Evolutionary conservation across 2,329 filamentous ascomycete genomes (phyloP).

Genomic region (Alternaria atra): DNA sequence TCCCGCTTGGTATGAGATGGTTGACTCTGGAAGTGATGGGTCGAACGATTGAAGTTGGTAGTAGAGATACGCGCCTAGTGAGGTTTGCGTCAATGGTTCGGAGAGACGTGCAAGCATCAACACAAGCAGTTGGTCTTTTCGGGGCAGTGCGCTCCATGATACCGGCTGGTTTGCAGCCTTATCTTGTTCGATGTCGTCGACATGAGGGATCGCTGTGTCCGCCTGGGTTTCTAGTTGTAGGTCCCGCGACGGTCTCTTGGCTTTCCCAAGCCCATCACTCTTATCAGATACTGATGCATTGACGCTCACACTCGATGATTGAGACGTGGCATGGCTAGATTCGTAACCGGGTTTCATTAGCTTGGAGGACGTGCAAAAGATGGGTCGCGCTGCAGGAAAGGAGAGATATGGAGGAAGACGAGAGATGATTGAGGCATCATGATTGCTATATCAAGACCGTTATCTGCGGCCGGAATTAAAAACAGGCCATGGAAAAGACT

Average conservation of each 20-base stretch:
- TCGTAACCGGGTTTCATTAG: background rate
- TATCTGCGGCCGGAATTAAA: background rate
- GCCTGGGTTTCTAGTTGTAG: slow-evolving; percentile 34
- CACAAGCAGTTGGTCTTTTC: slow-evolving; percentile 79
- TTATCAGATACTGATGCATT: background rate
- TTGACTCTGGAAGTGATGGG: slow-evolving; percentile 63
- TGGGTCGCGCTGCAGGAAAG: background rate
- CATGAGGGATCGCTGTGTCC: slow-evolving; percentile 24
- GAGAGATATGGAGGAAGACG: background rate
- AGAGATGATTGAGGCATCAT: background rate
- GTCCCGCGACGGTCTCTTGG: slow-evolving; percentile 15
- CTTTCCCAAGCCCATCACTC: background rate
- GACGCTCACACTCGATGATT: background rate
- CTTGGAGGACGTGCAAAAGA: background rate
- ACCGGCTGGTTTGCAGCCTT: slow-evolving; percentile 58
- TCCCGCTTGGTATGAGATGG: slow-evolving; percentile 79
- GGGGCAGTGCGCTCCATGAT: slow-evolving; percentile 76
- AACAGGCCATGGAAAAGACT: background rate
- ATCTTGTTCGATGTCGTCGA: slow-evolving; percentile 34
- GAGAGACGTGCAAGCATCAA: slow-evolving; percentile 80
- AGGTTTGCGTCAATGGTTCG: slow-evolving; percentile 81
- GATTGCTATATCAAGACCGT: background rate
- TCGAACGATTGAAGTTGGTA: slow-evolving; percentile 88
- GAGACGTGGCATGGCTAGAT: background rate
- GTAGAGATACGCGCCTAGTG: slow-evolving; percentile 74